These are phyloP conservation scores for Cicer cuneatum DNA, from an alignment of 306 rosid species.

Conservation along the genomic window DNA sequence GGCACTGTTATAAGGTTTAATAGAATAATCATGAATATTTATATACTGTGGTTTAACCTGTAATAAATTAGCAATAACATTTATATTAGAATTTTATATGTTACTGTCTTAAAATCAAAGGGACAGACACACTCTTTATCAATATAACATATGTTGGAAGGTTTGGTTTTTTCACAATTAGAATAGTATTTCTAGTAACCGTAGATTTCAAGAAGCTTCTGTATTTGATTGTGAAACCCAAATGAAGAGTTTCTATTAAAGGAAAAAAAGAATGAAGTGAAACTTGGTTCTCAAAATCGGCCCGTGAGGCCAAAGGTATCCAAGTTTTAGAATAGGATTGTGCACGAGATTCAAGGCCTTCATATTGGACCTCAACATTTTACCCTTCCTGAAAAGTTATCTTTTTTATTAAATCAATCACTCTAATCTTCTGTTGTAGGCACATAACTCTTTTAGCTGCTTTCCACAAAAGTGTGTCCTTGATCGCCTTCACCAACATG, in stretches of 20 bases:
- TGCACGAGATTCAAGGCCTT: slow-evolving; percentile 65
- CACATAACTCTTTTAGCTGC: slow-evolving; percentile 7
- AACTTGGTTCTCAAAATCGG: background rate
- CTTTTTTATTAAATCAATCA: slow-evolving; percentile 73
- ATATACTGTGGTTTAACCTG: background rate
- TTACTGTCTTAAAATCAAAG: background rate
- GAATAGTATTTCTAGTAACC: background rate
- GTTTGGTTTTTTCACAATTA: background rate
- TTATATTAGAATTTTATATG: background rate
- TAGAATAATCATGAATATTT: background rate
- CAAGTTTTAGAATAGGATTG: slow-evolving; percentile 72
- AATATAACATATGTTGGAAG: background rate
- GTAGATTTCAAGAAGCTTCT: background rate
- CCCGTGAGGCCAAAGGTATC: slow-evolving; percentile 61
- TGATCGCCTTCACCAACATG: slow-evolving; percentile 57
- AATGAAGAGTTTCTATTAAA: slow-evolving; percentile 4
- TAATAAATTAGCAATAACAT: background rate
- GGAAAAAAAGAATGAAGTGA: background rate
- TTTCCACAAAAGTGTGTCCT: slow-evolving; percentile 71
- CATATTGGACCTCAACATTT: slow-evolving; percentile 70
- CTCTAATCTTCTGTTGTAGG: slow-evolving; percentile 75
- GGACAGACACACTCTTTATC: background rate
- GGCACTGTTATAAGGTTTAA: slow-evolving; percentile 6
- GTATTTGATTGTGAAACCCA: background rate
- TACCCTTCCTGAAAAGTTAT: slow-evolving; percentile 75